phyloP scores from a whole-genome alignment of 208 protist species.

The Trypanosomatidae sp. region DNA sequence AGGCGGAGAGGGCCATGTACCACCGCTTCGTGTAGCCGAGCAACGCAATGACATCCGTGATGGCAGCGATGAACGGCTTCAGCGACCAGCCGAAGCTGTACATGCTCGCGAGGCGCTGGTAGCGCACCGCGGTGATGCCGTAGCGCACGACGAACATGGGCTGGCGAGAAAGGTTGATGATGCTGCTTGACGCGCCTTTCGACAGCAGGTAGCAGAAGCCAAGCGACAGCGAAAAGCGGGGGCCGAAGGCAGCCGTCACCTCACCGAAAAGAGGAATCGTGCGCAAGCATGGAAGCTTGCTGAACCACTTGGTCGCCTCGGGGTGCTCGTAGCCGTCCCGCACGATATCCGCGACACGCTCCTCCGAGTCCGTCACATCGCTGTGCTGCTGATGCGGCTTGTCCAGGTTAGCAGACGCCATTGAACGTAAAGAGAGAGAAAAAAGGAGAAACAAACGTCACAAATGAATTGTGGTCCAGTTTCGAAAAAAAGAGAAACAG shows the following conservation, averaged over 20 bases:
- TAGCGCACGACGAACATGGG: slow-evolving; percentile 45
- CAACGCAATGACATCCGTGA: slow-evolving; percentile 39
- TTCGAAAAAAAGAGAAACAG: background rate
- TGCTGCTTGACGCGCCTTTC: slow-evolving; percentile 40
- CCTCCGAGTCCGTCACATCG: background rate
- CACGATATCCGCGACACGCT: background rate
- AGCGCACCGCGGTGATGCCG: slow-evolving; percentile 19
- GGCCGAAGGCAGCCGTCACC: slow-evolving; percentile 37
- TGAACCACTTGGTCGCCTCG: slow-evolving; percentile 16
- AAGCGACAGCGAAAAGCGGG: slow-evolving; percentile 29
- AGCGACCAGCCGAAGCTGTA: slow-evolving; percentile 38
- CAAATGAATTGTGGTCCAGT: background rate
- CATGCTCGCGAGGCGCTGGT: slow-evolving; percentile 40
- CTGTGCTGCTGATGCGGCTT: background rate
- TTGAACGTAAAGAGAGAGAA: slow-evolving; percentile 5
- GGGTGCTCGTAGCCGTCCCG: slow-evolving; percentile 10
- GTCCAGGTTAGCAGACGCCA: slow-evolving; percentile 3
- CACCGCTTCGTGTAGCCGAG: slow-evolving; percentile 57
- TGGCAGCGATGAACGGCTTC: slow-evolving; percentile 42
- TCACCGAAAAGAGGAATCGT: slow-evolving; percentile 39
- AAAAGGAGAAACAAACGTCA: background rate
- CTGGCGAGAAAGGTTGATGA: slow-evolving; percentile 32
- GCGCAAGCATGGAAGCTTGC: slow-evolving; percentile 15
- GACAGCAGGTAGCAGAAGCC: slow-evolving; percentile 33
- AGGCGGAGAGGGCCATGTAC: slow-evolving; percentile 38